phyloP scores from a whole-genome alignment of 140 eudicot genomes.

The Erigeron philadelphicus region DNA sequence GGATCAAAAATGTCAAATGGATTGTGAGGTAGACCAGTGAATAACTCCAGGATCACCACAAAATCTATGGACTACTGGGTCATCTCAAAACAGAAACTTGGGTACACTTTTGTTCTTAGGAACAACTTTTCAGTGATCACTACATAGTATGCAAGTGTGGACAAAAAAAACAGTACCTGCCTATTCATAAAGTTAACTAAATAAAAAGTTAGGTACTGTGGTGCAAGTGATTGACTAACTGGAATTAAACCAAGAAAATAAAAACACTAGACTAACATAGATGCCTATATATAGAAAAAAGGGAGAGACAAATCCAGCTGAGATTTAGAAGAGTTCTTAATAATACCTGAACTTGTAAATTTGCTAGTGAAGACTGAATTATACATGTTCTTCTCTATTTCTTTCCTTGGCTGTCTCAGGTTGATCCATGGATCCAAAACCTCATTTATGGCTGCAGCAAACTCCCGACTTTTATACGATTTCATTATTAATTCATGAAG shows the following conservation, averaged over 20 bases:
- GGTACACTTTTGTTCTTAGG: neutral
- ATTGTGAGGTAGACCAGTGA: neutral
- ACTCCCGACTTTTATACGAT: conserved; percentile 85
- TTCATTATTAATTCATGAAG: conserved; percentile 96
- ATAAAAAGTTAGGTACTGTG: neutral
- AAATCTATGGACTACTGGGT: neutral
- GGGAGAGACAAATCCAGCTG: neutral
- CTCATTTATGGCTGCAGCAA: conserved; percentile 94
- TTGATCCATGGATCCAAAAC: conserved; percentile 92
- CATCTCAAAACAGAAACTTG: neutral
- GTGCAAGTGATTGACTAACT: conserved; percentile 1
- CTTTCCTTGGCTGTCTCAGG: conserved; percentile 74
- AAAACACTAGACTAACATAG: neutral
- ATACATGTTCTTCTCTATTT: conserved; percentile 57
- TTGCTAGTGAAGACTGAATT: conserved; percentile 29
- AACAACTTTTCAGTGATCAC: neutral
- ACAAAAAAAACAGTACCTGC: neutral
- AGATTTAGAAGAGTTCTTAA: conserved; percentile 10
- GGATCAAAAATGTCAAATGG: neutral
- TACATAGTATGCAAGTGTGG: neutral
- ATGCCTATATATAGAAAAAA: conserved; percentile 10
- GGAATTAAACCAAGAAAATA: conserved; percentile 1
- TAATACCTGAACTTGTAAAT: conserved; percentile 49
- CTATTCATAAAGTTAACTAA: neutral
- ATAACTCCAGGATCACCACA: neutral